These are phyloP conservation scores for Ophiostoma tasmaniense DNA, from an alignment of 2,329 filamentous ascomycete species.

Conservation along the genomic window DNA sequence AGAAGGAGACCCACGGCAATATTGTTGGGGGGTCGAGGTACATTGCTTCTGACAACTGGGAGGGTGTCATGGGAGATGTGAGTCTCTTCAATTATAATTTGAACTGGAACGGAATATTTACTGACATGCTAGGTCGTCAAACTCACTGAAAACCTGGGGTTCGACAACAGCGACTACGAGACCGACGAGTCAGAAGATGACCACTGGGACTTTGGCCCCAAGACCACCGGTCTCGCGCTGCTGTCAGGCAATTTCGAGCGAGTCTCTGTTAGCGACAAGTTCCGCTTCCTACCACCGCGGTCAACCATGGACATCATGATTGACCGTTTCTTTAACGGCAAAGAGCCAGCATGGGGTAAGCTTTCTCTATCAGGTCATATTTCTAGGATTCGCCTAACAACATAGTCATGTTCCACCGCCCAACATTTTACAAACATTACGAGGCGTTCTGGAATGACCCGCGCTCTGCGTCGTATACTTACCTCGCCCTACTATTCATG, in stretches of 20 bases:
- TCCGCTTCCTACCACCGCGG: conserved; percentile 21
- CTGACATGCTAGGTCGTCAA: conserved; percentile 10
- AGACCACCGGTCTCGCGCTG: conserved; percentile 20
- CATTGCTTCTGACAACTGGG: conserved; percentile 26
- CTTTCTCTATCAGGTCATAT: neutral
- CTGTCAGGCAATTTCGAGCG: conserved; percentile 20
- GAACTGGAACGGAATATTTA: neutral
- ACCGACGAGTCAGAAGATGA: conserved; percentile 11
- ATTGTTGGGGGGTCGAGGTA: conserved; percentile 23
- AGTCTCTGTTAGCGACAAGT: conserved; percentile 17
- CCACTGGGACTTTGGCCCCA: conserved; percentile 10
- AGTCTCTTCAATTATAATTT: neutral
- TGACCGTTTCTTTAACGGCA: conserved; percentile 24
- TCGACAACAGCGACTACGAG: neutral
- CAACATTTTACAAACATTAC: conserved; percentile 25
- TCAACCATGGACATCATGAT: conserved; percentile 22
- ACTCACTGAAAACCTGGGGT: conserved; percentile 17
- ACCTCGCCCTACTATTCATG: conserved; percentile 26
- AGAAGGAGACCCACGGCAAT: neutral
- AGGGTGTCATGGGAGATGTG: conserved; percentile 24
- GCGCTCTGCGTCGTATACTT: conserved; percentile 19
- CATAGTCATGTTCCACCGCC: conserved; percentile 27
- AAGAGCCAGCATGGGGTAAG: conserved; percentile 21
- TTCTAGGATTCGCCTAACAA: neutral
- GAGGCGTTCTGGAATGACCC: conserved; percentile 26